Evolutionary conservation across 495 filamentous ascomycete species (phyloP), one percentile per base, ranked within the genome.

Genomic region (Cenococcum geophilum): DNA sequence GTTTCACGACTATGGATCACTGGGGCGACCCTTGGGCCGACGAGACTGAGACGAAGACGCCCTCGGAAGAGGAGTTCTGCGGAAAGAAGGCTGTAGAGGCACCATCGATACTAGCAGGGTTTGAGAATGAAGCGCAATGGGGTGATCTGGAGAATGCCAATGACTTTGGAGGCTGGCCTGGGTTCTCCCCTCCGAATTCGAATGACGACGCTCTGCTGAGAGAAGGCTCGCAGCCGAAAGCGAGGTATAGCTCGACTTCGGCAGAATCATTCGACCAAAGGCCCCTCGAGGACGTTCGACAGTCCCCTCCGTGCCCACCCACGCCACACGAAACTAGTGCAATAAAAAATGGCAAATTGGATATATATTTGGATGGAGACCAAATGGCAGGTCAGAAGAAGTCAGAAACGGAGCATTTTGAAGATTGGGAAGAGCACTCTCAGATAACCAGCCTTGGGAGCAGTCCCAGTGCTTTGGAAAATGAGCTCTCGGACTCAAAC

Each of bases 11-110:
- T 34, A 69, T 69, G 66, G 66, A 69, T 63, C 55, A 65, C 51
- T 69, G 66, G 66, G 66, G 63, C 55, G 66, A 69, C 63, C 66
- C 66, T 49, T 69, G 66, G 66, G 66, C 66, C 54, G 66, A 68
- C 36, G 59, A 65, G 58, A 56, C 50, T 59, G 50, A 62, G 22
- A 55, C 53, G 42, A 52, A 54, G 12, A 42, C 62, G 16, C 62
- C 62, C 14, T 18, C 35, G 32, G 54, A 53, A 53, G 45, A 63
- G 27, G 34, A 61, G 57, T 53, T 60, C 34, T 16, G 14, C 14
- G 49, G 21, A 5, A 58, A 49, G 25, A 21, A 34, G 18, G 11
- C 37, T 20, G 9, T 36, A 21, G 23, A 22, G n/a, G 60, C 51
- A 12, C 63, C 62, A 1, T 49, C 58, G 32, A 20, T 65, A 18